phyloP scores from a whole-genome alignment of 108 stramenopile genomes.

The Skeletonema potamos region DNA sequence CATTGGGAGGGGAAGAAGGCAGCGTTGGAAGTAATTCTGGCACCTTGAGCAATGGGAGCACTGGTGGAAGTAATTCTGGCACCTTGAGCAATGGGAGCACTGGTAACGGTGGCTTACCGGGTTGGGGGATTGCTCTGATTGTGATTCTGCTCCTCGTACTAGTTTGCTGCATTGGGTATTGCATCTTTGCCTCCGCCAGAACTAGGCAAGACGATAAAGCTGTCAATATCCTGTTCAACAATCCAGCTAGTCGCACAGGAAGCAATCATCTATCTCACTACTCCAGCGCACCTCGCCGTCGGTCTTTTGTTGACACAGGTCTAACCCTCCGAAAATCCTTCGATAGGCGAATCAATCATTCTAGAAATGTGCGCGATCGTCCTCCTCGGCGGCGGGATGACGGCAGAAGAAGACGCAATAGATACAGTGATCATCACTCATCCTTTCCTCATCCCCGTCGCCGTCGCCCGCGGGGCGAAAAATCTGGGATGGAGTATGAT shows the following conservation, averaged over 20 bases:
- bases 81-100: background rate
- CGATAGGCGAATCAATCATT: background rate
- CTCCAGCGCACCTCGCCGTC: background rate
- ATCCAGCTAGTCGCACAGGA: conserved; percentile 4
- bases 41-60: background rate
- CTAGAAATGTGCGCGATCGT: background rate
- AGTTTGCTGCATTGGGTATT: conserved; percentile 20
- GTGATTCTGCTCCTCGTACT: conserved; percentile 24
- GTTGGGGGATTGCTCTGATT: conserved; percentile 39
- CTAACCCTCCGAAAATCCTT: background rate
- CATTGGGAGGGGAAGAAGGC: background rate
- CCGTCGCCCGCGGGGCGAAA: background rate
- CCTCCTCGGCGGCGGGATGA: background rate
- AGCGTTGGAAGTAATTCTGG: background rate
- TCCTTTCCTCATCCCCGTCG: background rate
- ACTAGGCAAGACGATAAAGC: conserved; percentile 7
- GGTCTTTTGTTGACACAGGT: background rate
- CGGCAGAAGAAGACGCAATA: background rate
- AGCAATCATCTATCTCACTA: background rate
- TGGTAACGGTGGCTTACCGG: conserved; percentile 15
- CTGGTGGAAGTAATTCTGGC: background rate
- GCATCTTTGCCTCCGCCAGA: conserved; percentile 12
- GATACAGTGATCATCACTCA: background rate
- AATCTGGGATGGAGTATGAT: background rate
- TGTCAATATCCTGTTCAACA: conserved; percentile 25